Conservation (phyloP, 2,329 filamentous ascomycete genomes). For the Monosporascus sp. region DNA sequence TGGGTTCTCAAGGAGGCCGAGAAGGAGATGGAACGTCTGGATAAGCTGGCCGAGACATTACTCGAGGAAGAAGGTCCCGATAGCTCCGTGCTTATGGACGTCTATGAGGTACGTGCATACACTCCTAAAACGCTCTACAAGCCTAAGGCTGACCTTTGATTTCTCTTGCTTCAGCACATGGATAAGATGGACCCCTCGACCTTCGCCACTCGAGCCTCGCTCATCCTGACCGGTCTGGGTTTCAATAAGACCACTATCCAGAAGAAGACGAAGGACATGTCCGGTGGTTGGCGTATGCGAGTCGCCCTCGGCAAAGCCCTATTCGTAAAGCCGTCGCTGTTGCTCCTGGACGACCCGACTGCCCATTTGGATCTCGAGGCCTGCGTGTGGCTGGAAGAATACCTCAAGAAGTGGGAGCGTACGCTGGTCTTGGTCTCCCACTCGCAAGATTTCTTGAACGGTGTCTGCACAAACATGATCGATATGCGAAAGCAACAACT, state of each 20-base stretch:
- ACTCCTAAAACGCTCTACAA: not conserved
- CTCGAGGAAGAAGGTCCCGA: conserved; percentile 91
- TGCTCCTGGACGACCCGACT: conserved; percentile 95
- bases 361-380: conserved; percentile 99
- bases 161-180: conserved; percentile 65
- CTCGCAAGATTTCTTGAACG: conserved; percentile 98
- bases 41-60: conserved; percentile 82
- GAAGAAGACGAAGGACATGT: conserved; percentile 99
- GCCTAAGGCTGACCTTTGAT: conserved; percentile 1
- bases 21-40: conserved; percentile 84
- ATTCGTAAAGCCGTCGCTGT: conserved; percentile 94
- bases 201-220: conserved; percentile 89
- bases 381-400: conserved; percentile 99
- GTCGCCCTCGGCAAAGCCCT: conserved; percentile 95
- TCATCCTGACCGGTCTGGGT: conserved; percentile 96
- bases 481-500: conserved; percentile 91
- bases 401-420: conserved; percentile 98
- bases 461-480: conserved; percentile 97
- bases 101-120: conserved; percentile 77
- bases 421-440: conserved; percentile 95
- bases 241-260: conserved; percentile 98
- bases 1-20: conserved; percentile 97
- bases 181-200: conserved; percentile 98
- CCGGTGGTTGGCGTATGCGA: conserved; percentile 99
- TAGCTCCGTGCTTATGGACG: conserved; percentile 80